Evolutionary conservation across 352 stramenopile species (phyloP).

Genomic region (Phytophthora cactorum): DNA sequence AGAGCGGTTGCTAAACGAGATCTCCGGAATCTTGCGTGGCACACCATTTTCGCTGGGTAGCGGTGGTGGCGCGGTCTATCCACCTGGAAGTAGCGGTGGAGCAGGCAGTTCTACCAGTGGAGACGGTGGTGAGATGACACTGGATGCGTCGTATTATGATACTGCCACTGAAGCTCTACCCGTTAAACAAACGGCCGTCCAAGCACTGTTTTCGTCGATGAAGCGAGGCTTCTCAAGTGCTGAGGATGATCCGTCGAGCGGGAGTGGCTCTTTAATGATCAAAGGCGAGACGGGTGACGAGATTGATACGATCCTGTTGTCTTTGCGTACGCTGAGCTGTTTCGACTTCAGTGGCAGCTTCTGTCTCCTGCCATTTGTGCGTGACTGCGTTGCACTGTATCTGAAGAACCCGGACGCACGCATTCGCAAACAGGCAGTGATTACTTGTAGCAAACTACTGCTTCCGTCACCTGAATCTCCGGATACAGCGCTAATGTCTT

Average conservation of each 20-base stretch:
- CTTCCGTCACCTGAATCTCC: slow-evolving; percentile 45
- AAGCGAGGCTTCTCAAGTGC: slow-evolving; percentile 57
- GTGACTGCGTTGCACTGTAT: slow-evolving; percentile 94
- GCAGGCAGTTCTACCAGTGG: slow-evolving; percentile 11
- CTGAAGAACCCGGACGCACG: slow-evolving; percentile 89
- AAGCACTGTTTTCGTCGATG: slow-evolving; percentile 79
- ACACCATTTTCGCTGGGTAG: slow-evolving; percentile 62
- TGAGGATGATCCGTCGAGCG: slow-evolving; percentile 32
- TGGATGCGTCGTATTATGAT: slow-evolving; percentile 38
- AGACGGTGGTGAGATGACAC: slow-evolving; percentile 25
- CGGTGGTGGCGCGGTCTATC: slow-evolving; percentile 11
- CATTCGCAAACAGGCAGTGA: slow-evolving; percentile 92
- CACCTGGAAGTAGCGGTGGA: slow-evolving; percentile 17
- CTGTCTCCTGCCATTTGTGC: slow-evolving; percentile 95
- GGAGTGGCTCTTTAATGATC: slow-evolving; percentile 50
- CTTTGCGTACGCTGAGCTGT: slow-evolving; percentile 93
- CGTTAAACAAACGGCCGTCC: slow-evolving; percentile 61
- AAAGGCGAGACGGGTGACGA: slow-evolving; percentile 82
- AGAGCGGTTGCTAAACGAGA: slow-evolving; percentile 95
- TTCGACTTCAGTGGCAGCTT: slow-evolving; percentile 95
- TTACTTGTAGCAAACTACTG: slow-evolving; percentile 83
- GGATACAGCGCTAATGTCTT: slow-evolving; percentile 34
- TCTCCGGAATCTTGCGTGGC: slow-evolving; percentile 94
- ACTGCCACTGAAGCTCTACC: slow-evolving; percentile 35
- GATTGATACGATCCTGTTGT: slow-evolving; percentile 87